phyloP scores from a whole-genome alignment of 306 rosid genomes.

The Oemleria cerasiformis region DNA sequence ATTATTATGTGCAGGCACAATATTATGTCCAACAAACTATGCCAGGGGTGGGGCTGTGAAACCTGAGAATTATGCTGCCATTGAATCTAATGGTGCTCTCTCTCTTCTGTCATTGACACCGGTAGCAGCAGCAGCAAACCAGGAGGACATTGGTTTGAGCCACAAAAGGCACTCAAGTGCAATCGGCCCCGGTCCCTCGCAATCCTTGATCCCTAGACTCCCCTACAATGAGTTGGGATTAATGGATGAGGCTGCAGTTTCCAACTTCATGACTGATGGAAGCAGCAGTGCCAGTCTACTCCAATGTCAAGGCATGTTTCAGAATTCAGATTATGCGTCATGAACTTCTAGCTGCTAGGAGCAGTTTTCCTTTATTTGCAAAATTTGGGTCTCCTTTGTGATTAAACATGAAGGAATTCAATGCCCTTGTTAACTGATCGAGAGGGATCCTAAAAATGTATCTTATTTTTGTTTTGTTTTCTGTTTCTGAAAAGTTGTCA shows the following conservation, averaged over 20 bases:
- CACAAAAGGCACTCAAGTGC: constrained; percentile 33
- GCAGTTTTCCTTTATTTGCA: neutral
- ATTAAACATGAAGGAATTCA: neutral
- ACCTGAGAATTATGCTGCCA: constrained; percentile 15
- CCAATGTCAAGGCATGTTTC: constrained; percentile 23
- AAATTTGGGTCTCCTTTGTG: neutral
- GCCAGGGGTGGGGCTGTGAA: constrained; percentile 26
- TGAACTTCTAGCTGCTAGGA: constrained; percentile 32
- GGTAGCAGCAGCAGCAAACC: constrained; percentile 28
- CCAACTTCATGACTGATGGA: constrained; percentile 19
- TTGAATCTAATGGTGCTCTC: constrained; percentile 49
- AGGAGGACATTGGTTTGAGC: constrained; percentile 34
- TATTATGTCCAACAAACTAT: constrained; percentile 33
- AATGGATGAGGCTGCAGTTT: constrained; percentile 23
- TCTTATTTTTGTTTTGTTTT: neutral
- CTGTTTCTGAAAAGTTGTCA: neutral
- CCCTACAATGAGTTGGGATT: constrained; percentile 27
- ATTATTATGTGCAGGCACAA: constrained; percentile 27
- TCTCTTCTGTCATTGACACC: constrained; percentile 68
- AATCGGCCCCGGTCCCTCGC: constrained; percentile 5
- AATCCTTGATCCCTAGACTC: constrained; percentile 12
- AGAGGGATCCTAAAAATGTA: no score
- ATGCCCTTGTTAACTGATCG: neutral
- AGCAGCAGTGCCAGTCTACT: constrained; percentile 20
- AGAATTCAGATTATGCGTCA: constrained; percentile 17